phyloP scores from a whole-genome alignment of 2,329 filamentous ascomycete species.

The Cladobotryum protrusum region DNA sequence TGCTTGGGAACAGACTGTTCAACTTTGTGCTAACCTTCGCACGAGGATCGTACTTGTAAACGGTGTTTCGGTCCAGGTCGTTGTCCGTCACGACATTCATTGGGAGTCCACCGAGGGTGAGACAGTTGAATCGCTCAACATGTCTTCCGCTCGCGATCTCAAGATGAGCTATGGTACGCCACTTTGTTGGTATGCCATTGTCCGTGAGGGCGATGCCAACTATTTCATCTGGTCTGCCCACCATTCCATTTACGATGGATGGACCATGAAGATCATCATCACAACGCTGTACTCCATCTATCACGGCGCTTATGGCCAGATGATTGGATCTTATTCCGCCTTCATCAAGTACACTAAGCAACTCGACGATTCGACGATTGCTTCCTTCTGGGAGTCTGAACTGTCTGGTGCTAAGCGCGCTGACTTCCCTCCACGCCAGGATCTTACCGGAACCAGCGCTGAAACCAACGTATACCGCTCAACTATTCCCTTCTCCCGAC shows the following conservation, averaged over 20 bases:
- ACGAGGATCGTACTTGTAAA: slow-evolving; percentile 6
- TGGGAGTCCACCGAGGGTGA: too few species aligned
- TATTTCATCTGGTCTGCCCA: not conserved
- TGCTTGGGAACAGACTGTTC: slow-evolving; percentile 19
- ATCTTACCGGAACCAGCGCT: not conserved
- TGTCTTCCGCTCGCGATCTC: slow-evolving; percentile 7
- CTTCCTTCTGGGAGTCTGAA: not conserved
- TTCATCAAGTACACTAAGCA: not conserved
- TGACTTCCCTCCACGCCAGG: not conserved
- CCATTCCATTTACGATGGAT: slow-evolving; percentile 17
- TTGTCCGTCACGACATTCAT: slow-evolving; percentile 1
- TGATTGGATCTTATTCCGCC: not conserved
- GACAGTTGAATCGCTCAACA: not conserved
- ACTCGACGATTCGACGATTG: not conserved
- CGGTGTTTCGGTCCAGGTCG: not conserved
- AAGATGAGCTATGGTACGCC: slow-evolving; percentile 8
- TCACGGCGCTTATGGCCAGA: not conserved
- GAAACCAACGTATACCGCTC: too few species aligned
- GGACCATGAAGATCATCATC: slow-evolving; percentile 2
- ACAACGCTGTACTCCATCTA: slow-evolving; percentile 7
- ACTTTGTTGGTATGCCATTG: slow-evolving; percentile 7
- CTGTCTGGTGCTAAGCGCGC: not conserved
- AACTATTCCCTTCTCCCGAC: not conserved
- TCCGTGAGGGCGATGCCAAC: not conserved
- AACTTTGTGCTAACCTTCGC: slow-evolving; percentile 8